A percentile compares a stretch with the other conserved stretches of the same genome.
phyloP scores from a whole-genome alignment of 176 grass and related monocot species.

The Panicum miliaceum region DNA sequence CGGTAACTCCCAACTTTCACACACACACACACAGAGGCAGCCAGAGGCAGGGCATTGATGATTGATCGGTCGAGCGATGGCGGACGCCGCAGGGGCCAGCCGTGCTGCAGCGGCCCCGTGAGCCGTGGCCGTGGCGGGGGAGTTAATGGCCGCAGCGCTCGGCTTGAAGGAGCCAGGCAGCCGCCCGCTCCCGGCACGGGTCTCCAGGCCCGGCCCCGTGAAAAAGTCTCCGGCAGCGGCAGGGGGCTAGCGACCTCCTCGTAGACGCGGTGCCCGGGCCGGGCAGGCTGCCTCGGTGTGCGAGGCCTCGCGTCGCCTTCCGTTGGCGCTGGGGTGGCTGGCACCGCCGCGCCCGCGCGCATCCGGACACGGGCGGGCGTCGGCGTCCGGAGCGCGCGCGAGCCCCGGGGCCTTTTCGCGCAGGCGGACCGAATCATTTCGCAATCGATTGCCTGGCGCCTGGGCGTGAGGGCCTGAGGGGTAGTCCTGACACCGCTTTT shows the following conservation, averaged over 20 bases:
- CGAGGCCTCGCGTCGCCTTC: slow-evolving; percentile 41
- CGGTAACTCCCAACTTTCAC: slow-evolving; percentile 38
- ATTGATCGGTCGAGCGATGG: background rate
- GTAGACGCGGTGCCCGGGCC: background rate
- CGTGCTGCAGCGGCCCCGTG: slow-evolving; percentile 8
- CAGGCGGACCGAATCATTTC: slow-evolving; percentile 48
- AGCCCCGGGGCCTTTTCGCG: background rate
- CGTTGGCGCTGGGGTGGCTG: background rate
- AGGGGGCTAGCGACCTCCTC: background rate
- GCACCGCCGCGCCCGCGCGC: background rate
- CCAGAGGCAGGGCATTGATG: slow-evolving; percentile 23
- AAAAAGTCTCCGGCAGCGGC: slow-evolving; percentile 39
- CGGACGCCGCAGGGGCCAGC: background rate
- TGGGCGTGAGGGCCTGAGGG: background rate
- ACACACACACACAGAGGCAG: background rate
- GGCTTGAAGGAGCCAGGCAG: background rate
- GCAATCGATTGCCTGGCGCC: slow-evolving; percentile 45
- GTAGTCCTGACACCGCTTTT: background rate
- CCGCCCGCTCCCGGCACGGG: slow-evolving; percentile 13
- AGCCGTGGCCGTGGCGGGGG: background rate
- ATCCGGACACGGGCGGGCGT: background rate
- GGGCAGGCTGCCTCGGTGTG: background rate
- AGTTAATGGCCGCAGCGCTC: background rate
- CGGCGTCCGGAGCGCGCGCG: background rate
- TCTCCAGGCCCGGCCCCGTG: slow-evolving; percentile 27